Base-by-base conservation (phyloP, 768 basidiomycete species). In the Boletellus ananiceps region DNA sequence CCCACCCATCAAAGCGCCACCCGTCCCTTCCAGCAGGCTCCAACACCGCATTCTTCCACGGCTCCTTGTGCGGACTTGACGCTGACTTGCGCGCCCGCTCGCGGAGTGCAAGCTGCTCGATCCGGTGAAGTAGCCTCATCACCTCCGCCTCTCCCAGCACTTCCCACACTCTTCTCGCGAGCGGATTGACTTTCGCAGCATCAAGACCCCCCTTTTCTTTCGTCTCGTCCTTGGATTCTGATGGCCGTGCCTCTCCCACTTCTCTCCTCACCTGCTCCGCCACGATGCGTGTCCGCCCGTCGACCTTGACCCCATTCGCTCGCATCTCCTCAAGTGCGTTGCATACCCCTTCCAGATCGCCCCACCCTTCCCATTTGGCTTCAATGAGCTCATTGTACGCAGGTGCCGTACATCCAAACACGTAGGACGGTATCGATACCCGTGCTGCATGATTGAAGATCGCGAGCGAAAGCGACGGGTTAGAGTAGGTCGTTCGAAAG, bases 341-440 rank as follows among this genome's bases (percentile, higher is more conserved):
- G 45, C 79, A 78, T 0, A 93, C 83, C 23, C 86, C 88, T 40
- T 78, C 75, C 32, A 93, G 69, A 69, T 95, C 91, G n/a, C 80
- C 79, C 72, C 94, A 90, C 47, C 76, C 81, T 8, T 72, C 68
- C 94, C 94, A 97, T 16, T 81, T 81, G n/a, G 88, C 91, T 59
- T 80, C 74, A 23, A 97, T 79, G 16, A 93, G 75, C 63, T 95
- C 91, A 66, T 93, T 92, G 68, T 95, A 96, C 0, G 85, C 87
- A 9, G 76, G 76, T 0, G 93, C 88, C 9, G 89, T 86, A 67
- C 94, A 97, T 2, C 93, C 94, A 58, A 85, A 84, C 27, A 94
- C 85, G 65, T 90, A 97, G 5, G 87, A 91, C 4, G 83, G 75
- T 42, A 86, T 79, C 1, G 88, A 90, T 4, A 83, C 77, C 35